A percentile compares a stretch with the other conserved stretches of the same genome.
Conservation (phyloP, 108 stramenopile genomes). For the Skeletonema tropicum region DNA sequence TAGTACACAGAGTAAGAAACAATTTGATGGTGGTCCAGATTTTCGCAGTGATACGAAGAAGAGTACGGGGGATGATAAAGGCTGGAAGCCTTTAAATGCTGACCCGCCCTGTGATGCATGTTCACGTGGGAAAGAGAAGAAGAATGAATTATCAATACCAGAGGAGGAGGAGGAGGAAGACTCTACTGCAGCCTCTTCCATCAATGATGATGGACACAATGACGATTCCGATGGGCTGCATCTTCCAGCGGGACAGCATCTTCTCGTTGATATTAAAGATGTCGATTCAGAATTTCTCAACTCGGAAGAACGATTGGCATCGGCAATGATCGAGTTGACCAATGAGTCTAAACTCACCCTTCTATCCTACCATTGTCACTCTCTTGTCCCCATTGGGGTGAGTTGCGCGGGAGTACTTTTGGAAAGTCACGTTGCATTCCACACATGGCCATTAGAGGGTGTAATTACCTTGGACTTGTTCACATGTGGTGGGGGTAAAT, state of each 20-base stretch:
- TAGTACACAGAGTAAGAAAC: conserved; percentile 19
- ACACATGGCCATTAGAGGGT: conserved; percentile 80
- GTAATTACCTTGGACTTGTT: conserved; percentile 83
- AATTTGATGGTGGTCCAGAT: conserved; percentile 26
- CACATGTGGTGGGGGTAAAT: conserved; percentile 66
- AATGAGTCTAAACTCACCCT: conserved; percentile 60
- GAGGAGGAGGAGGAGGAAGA: not conserved
- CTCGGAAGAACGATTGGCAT: conserved; percentile 60
- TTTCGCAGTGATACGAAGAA: conserved; percentile 7
- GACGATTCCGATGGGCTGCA: conserved; percentile 53
- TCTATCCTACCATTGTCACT: conserved; percentile 82
- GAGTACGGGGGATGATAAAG: conserved; percentile 4
- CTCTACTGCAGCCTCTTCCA: not conserved
- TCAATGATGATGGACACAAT: conserved; percentile 34
- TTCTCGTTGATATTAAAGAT: conserved; percentile 70
- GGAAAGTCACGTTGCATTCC: conserved; percentile 77
- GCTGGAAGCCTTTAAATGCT: conserved; percentile 1
- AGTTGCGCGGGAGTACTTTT: conserved; percentile 77
- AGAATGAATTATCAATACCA: not conserved
- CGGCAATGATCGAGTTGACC: conserved; percentile 69
- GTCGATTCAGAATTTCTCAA: conserved; percentile 71
- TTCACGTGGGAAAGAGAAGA: conserved; percentile 28
- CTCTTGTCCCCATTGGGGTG: conserved; percentile 67
- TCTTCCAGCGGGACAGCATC: conserved; percentile 76
- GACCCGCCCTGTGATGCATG: conserved; percentile 16